These are phyloP conservation scores for Litchi chinensis DNA, from an alignment of 345 rosid genomes.

Conservation along the genomic window DNA sequence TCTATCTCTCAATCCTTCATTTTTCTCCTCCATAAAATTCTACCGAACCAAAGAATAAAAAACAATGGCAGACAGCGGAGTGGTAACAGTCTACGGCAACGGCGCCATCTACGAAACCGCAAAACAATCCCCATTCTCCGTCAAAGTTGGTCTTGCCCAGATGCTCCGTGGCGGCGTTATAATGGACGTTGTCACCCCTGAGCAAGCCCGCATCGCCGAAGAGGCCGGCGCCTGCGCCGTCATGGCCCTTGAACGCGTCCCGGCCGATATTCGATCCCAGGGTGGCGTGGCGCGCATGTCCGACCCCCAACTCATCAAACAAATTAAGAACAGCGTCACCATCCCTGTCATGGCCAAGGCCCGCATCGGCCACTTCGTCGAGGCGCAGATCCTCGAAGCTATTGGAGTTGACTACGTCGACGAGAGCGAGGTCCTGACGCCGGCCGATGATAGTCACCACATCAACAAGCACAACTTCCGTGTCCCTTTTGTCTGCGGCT, in stretches of 20 bases:
- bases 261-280: conserved; percentile 43
- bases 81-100: conserved; percentile 44
- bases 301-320: conserved; percentile 44
- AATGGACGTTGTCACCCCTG: conserved; percentile 48
- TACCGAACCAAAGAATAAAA: no score
- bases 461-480: conserved; percentile 48
- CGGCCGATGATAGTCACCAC: conserved; percentile 42
- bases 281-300: conserved; percentile 51
- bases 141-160: conserved; percentile 48
- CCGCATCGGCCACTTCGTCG: conserved; percentile 49
- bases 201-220: conserved; percentile 46
- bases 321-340: conserved; percentile 42
- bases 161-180: conserved; percentile 50
- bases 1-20: not conserved
- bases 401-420: conserved; percentile 44
- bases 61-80: conserved; percentile 41
- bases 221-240: conserved; percentile 52
- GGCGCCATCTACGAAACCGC: conserved; percentile 44
- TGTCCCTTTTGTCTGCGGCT: conserved; percentile 47
- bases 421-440: conserved; percentile 44
- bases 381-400: conserved; percentile 47
- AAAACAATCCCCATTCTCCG: conserved; percentile 38
- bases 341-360: conserved; percentile 52
- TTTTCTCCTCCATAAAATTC: not conserved
- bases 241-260: conserved; percentile 50